Conservation (phyloP, 2,329 filamentous ascomycete genomes). For the Penicillium sp. region DNA sequence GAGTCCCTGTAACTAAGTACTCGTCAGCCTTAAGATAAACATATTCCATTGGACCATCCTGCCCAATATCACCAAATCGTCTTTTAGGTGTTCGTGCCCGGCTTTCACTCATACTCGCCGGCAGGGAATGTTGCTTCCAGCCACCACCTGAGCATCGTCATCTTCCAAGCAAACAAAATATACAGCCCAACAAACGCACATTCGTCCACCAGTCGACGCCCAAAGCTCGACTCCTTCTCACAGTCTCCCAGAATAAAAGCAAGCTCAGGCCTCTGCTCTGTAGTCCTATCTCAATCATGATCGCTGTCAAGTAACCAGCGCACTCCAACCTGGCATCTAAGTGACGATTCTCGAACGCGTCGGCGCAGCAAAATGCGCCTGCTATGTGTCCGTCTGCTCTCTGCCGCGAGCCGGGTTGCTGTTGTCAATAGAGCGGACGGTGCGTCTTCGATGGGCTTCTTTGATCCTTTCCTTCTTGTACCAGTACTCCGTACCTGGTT, state of each 20-base stretch:
- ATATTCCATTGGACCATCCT: not conserved
- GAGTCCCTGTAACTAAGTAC: not conserved
- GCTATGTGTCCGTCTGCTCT: slow-evolving; percentile 11
- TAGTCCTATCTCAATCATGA: not conserved
- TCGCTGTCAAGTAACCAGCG: slow-evolving; percentile 1
- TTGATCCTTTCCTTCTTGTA: not conserved
- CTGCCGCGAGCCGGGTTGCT: not conserved
- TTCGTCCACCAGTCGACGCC: not conserved
- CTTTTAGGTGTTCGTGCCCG: not conserved
- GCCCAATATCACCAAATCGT: not conserved
- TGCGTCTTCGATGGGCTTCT: slow-evolving; percentile 9
- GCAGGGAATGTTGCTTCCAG: not conserved
- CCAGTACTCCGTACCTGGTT: not conserved
- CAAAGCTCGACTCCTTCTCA: not conserved
- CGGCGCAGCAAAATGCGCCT: slow-evolving; percentile 3
- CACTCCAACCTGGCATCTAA: not conserved
- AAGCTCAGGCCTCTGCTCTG: not conserved
- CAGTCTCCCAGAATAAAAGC: not conserved
- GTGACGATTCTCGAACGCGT: slow-evolving; percentile 14
- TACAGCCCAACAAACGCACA: not conserved
- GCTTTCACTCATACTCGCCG: not conserved
- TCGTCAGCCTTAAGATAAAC: not conserved
- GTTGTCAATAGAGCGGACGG: slow-evolving; percentile 8
- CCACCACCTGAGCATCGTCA: not conserved
- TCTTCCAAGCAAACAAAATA: not conserved